Evolutionary conservation across 176 grass and related monocot genomes (phyloP).

Genomic region (Rhynchospora breviuscula): DNA sequence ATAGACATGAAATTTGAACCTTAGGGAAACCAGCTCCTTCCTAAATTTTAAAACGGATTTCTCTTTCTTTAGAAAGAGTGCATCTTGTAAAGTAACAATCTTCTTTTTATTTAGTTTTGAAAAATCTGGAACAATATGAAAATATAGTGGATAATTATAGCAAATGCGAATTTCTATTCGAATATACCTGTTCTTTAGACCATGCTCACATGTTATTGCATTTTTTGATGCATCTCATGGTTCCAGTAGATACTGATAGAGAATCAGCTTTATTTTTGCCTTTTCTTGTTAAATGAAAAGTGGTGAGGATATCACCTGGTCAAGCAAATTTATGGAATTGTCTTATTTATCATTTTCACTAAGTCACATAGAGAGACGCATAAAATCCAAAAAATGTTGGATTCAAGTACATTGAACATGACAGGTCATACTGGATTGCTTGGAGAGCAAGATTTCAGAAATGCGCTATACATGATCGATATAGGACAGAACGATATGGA

Average conservation of each 20-base stretch:
- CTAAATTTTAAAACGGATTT: background rate
- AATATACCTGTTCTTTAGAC: background rate
- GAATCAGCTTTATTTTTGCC: no score
- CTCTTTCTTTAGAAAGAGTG: background rate
- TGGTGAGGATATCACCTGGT: background rate
- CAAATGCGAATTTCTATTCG: background rate
- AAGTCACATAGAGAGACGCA: background rate
- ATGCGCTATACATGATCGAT: constrained; percentile 72
- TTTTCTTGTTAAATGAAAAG: no score
- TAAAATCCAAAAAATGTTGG: background rate
- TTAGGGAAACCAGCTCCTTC: background rate
- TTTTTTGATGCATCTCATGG: no score
- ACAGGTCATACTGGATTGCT: constrained; percentile 43
- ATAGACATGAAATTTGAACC: background rate
- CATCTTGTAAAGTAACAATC: background rate
- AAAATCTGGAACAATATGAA: background rate
- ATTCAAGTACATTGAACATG: background rate
- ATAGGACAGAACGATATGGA: constrained; percentile 83
- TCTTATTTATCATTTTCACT: background rate
- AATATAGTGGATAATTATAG: background rate
- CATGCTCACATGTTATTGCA: background rate
- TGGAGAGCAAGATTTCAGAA: constrained; percentile 39
- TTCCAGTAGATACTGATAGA: no score
- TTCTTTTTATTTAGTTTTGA: background rate
- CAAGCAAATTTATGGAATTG: background rate